A percentile compares a stretch with the other conserved stretches of the same genome.
Evolutionary conservation across 352 stramenopile species (phyloP).

Genomic region (Globisporangium canariense): DNA sequence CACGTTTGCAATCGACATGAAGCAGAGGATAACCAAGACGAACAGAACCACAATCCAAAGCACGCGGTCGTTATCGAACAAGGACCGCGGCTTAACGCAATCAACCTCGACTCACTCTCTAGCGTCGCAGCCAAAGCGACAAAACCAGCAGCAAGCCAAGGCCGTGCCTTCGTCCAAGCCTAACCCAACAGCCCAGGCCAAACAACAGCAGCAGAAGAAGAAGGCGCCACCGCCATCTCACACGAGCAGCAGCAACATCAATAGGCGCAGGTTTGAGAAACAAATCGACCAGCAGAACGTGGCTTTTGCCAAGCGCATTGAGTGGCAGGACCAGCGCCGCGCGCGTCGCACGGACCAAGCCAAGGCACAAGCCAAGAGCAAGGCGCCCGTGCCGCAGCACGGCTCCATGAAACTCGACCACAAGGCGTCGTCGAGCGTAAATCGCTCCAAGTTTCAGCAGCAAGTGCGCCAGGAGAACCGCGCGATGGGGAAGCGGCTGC

Average conservation of each 20-base stretch:
- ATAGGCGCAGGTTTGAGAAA: conserved; percentile 50
- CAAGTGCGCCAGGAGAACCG: conserved; percentile 55
- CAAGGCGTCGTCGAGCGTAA: conserved; percentile 62
- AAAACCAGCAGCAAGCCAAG: neutral
- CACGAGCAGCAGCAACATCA: conserved; percentile 57
- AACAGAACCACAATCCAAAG: neutral
- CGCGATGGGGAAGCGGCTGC: conserved; percentile 43
- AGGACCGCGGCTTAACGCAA: neutral
- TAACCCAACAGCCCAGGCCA: neutral
- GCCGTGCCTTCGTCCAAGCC: neutral
- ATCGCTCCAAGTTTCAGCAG: conserved; percentile 50
- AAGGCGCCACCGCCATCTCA: conserved; percentile 7
- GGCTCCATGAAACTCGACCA: conserved; percentile 40
- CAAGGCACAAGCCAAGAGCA: conserved; percentile 41
- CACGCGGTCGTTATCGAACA: neutral
- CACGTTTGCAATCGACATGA: conserved; percentile 18
- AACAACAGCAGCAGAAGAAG: conserved; percentile 7
- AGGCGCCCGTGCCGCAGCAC: conserved; percentile 32
- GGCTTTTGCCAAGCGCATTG: conserved; percentile 49
- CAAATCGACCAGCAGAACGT: conserved; percentile 55
- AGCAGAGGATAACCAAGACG: neutral
- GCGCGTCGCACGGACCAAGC: conserved; percentile 19
- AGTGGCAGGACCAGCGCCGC: conserved; percentile 34
- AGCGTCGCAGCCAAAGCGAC: conserved; percentile 9
- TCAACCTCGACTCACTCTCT: neutral